These are phyloP conservation scores for Clausena lansium DNA, from an alignment of 345 rosid genomes.

Conservation along the genomic window DNA sequence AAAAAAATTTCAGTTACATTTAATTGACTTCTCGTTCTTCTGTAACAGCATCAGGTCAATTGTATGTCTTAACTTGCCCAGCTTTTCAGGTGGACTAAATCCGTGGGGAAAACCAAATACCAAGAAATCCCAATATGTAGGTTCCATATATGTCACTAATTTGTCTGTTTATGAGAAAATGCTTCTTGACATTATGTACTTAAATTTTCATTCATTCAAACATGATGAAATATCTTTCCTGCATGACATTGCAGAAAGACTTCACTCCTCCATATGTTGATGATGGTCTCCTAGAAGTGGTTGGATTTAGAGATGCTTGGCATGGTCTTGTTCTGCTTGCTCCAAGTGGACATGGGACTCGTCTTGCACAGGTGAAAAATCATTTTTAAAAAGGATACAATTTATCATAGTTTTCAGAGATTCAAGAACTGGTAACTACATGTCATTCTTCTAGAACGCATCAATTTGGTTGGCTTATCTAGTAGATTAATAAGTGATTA, in stretches of 20 bases:
- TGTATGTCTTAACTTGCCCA: constrained; percentile 84
- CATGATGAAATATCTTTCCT: constrained; percentile 12
- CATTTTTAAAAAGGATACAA: neutral
- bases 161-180: neutral
- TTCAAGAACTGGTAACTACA: neutral
- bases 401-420: neutral
- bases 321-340: constrained; percentile 80
- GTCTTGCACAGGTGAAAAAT: constrained; percentile 75
- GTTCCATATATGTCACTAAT: constrained; percentile 18
- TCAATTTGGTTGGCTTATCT: neutral
- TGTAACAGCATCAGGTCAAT: constrained; percentile 76
- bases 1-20: neutral
- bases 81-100: constrained; percentile 89
- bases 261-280: constrained; percentile 85
- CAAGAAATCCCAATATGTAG: constrained; percentile 46
- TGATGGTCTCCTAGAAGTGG: constrained; percentile 76
- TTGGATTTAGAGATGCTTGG: constrained; percentile 97
- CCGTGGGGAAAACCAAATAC: constrained; percentile 87
- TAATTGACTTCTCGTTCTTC: constrained; percentile 1
- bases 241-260: constrained; percentile 48
- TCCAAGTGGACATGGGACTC: constrained; percentile 90
- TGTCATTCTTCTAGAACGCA: neutral
- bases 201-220: neutral
- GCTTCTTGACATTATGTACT: neutral
- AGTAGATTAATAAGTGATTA: neutral